Conservation (phyloP, 805 yeast genomes). For the Candida insectalens region DNA sequence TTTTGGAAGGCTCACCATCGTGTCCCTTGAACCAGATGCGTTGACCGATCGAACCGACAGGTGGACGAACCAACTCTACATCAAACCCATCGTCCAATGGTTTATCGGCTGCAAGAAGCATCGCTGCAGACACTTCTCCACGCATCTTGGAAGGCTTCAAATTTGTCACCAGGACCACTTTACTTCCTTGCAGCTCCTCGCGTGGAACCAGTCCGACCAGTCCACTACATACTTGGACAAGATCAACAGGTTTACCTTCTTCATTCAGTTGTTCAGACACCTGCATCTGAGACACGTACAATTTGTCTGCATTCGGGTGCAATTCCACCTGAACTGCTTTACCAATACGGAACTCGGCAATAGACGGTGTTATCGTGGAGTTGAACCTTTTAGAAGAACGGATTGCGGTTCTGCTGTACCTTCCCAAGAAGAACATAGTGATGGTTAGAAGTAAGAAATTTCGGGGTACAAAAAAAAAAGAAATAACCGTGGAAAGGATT, state of each 20-base stretch:
- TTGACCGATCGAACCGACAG: constrained; percentile 31
- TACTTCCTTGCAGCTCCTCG: constrained; percentile 26
- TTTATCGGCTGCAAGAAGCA: constrained; percentile 49
- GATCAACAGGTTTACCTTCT: neutral
- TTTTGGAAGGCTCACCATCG: constrained; percentile 11
- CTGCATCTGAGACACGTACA: constrained; percentile 45
- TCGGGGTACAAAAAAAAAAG: neutral
- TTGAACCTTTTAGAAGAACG: neutral
- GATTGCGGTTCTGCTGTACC: too few species aligned
- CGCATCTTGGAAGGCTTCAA: constrained; percentile 55
- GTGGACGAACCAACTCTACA: constrained; percentile 35
- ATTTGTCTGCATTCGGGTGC: constrained; percentile 50
- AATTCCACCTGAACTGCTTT: constrained; percentile 30
- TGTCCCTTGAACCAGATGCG: constrained; percentile 27
- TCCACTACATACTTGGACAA: constrained; percentile 49
- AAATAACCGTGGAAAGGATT: too few species aligned
- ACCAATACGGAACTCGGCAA: constrained; percentile 34
- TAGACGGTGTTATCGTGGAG: constrained; percentile 12
- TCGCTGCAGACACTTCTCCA: constrained; percentile 53
- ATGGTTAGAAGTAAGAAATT: neutral
- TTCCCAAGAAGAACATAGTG: too few species aligned
- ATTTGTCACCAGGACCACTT: constrained; percentile 47
- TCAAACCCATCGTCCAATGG: constrained; percentile 3
- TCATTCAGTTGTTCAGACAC: constrained; percentile 9
- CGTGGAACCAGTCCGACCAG: constrained; percentile 34